Evolutionary conservation across 1,284 basidiomycete genomes (phyloP), one percentile per base, ranked within the genome.

Genomic region (Acaromyces ingoldii): DNA sequence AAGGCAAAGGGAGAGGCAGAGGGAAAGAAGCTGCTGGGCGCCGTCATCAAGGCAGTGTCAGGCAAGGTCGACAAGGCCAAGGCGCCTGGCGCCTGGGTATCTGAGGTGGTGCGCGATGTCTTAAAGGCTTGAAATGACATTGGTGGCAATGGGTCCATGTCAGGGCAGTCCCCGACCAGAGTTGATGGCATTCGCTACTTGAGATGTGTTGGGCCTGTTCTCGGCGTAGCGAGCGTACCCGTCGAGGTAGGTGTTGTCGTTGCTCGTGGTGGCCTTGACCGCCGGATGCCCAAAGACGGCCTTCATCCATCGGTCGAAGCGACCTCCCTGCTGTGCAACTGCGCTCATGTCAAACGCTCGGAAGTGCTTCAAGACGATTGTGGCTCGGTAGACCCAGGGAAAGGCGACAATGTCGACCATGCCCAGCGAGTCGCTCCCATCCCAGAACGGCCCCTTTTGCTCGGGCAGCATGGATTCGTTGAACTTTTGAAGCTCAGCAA

Each of bases 371-470:
- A 89, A 76, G 2, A 85, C 86, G 36, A 82, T 82, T 7, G 77
- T 82, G 7, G 85, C 80, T 25, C 86, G 79, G 72, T 82, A 84
- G 1, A 87, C 69, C 85, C 87, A 89, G n/a, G 87, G 87, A 11
- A 79, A 85, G 3, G 80, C 83, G 78, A 87, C 83, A 48, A 86
- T 81, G 67, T 89, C 87, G 3, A 81, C 80, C 77, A 82, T 81
- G 28, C 83, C 83, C 25, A 87, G 72, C n/a, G 81, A 79, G 1
- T 82, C 81, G 0, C 72, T 72, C 7, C 55, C 66, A 19, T 79
- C 81, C 45, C 79, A 77, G 83, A 85, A 87, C 0, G 86, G 58
- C 6, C 78, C 85, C 41, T 1, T 19, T 38, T 2, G 50, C 26
- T 28, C 29, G 19, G 1, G 39, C 9, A 3, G 48, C 26, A 3